Conservation (phyloP, 2,329 filamentous ascomycete species). For the Dothiorella sarmentorum region DNA sequence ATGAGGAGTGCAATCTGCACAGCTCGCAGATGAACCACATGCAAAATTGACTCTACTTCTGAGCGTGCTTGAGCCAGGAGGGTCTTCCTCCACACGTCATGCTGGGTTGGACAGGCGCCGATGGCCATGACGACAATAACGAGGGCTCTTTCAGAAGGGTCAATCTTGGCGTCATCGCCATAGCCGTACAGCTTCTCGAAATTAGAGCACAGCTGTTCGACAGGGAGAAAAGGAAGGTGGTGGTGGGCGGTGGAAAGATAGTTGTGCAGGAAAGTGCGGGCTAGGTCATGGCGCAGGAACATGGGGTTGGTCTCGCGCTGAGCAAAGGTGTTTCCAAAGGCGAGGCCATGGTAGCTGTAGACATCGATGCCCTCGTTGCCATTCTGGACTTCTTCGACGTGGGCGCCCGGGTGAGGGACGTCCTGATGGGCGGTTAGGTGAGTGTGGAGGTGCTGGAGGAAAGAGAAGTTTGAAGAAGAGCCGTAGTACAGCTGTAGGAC, state of each 20-base stretch:
- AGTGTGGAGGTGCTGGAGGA: conserved; percentile 17
- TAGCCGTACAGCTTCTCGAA: conserved; percentile 17
- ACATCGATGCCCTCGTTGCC: conserved; percentile 17
- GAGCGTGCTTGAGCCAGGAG: conserved; percentile 5
- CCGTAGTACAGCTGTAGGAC: conserved; percentile 19
- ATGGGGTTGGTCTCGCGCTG: conserved; percentile 16
- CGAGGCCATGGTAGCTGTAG: conserved; percentile 19
- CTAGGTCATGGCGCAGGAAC: conserved; percentile 15
- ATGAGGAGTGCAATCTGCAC: conserved; percentile 13
- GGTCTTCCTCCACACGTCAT: conserved; percentile 9
- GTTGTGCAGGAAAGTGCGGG: conserved; percentile 16
- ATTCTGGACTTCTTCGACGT: conserved; percentile 16
- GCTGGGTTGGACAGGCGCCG: conserved; percentile 8
- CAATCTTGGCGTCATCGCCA: conserved; percentile 8
- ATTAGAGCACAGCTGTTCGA: conserved; percentile 7
- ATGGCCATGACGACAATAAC: conserved; percentile 17
- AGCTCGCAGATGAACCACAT: conserved; percentile 13
- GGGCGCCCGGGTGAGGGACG: background rate
- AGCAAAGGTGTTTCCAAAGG: conserved; percentile 8
- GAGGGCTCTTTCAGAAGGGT: conserved; percentile 12
- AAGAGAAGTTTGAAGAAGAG: conserved; percentile 19
- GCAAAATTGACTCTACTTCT: conserved; percentile 7
- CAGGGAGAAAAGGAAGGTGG: conserved; percentile 4
- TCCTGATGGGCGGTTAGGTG: conserved; percentile 15
- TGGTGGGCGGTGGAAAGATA: conserved; percentile 3